These are phyloP conservation scores for Diddensiella transvaalensis DNA, from an alignment of 805 yeast species.

Conservation along the genomic window DNA sequence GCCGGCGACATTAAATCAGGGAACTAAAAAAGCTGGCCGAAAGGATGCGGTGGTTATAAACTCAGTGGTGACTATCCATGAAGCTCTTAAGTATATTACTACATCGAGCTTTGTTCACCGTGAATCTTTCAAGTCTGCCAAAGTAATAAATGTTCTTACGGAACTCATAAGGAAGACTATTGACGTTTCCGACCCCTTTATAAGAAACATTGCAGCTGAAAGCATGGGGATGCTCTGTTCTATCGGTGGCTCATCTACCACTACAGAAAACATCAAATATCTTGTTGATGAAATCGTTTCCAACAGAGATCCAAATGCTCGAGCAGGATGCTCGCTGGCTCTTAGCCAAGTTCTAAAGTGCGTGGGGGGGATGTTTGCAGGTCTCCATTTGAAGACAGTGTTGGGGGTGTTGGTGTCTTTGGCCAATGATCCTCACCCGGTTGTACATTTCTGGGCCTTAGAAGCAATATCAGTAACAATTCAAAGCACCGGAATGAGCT, in stretches of 20 bases:
- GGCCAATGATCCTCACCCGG: slow-evolving; percentile 77
- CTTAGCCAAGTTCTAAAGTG: slow-evolving; percentile 46
- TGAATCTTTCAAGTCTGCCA: slow-evolving; percentile 29
- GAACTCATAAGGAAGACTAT: slow-evolving; percentile 49
- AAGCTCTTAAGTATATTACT: slow-evolving; percentile 35
- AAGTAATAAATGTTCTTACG: slow-evolving; percentile 44
- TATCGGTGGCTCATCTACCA: slow-evolving; percentile 27
- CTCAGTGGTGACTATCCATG: slow-evolving; percentile 59
- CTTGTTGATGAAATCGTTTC: slow-evolving; percentile 63
- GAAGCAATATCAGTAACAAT: slow-evolving; percentile 55
- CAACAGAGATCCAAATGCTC: slow-evolving; percentile 57
- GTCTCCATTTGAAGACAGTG: slow-evolving; percentile 43
- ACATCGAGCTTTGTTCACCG: slow-evolving; percentile 16
- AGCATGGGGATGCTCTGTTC: slow-evolving; percentile 51
- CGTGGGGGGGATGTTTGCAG: slow-evolving; percentile 36
- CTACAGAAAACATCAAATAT: slow-evolving; percentile 45
- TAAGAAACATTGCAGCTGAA: slow-evolving; percentile 51
- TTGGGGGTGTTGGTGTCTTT: slow-evolving; percentile 58
- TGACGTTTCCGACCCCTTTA: slow-evolving; percentile 36
- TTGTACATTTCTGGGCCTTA: slow-evolving; percentile 71
- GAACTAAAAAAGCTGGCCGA: slow-evolving; percentile 30
- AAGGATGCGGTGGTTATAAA: slow-evolving; percentile 56
- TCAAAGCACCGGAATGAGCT: slow-evolving; percentile 50
- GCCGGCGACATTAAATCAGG: slow-evolving; percentile 19
- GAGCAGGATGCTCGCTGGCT: slow-evolving; percentile 55